phyloP scores from a whole-genome alignment of 305 asterid species.

The Solanum chacoense region DNA sequence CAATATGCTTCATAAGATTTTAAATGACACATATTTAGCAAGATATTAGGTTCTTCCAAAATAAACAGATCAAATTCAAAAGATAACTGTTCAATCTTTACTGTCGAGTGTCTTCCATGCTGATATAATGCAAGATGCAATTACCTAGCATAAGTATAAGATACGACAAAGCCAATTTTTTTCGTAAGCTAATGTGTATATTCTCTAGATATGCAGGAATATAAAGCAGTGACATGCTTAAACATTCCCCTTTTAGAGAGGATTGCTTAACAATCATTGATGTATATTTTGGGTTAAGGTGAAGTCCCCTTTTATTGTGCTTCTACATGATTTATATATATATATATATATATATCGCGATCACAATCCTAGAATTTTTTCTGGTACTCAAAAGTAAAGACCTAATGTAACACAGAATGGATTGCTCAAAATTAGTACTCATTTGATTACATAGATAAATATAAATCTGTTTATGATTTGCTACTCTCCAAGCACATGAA shows the following conservation, averaged over 20 bases:
- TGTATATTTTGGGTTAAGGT: neutral
- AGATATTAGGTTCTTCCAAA: neutral
- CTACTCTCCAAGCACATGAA: neutral
- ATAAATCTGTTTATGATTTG: neutral
- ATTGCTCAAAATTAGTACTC: neutral
- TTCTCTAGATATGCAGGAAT: neutral
- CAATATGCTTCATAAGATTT: neutral
- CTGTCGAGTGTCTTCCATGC: neutral
- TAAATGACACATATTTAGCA: neutral
- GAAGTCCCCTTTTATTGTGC: neutral
- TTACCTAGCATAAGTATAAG: neutral
- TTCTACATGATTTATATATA: neutral
- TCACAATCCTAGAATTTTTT: no score
- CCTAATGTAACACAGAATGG: neutral
- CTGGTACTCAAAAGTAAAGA: neutral
- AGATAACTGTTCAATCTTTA: neutral
- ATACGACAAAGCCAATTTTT: neutral
- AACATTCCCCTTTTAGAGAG: neutral
- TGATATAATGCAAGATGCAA: neutral
- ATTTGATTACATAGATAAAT: neutral
- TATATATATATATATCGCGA: neutral
- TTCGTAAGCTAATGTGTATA: neutral
- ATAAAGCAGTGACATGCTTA: neutral
- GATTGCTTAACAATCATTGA: neutral
- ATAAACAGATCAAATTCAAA: neutral